Evolutionary conservation across 495 filamentous ascomycete genomes (phyloP).

Genomic region (Penicillium egyptiacum): DNA sequence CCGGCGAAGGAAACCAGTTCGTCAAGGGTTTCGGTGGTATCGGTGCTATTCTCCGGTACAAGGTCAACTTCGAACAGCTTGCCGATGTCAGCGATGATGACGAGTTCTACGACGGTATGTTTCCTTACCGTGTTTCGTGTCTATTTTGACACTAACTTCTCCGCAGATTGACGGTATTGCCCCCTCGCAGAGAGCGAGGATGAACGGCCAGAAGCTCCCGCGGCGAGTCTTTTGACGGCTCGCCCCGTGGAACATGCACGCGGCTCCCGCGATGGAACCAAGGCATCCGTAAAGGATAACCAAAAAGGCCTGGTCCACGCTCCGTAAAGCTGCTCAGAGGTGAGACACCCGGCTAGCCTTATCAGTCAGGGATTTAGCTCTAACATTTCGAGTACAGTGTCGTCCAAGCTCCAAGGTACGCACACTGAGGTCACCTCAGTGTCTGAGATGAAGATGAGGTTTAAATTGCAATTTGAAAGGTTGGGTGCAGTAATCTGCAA

Average conservation of each 20-base stretch:
- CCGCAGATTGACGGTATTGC: constrained; percentile 85
- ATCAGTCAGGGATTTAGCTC: not conserved
- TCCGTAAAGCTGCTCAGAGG: constrained; percentile 43
- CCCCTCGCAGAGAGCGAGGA: constrained; percentile 90
- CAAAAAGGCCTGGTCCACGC: constrained; percentile 34
- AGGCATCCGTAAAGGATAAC: constrained; percentile 35
- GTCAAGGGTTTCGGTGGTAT: constrained; percentile 99
- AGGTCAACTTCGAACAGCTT: constrained; percentile 99
- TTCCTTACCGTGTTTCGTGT: constrained; percentile 8
- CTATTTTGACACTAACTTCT: constrained; percentile 16
- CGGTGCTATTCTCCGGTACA: constrained; percentile 95
- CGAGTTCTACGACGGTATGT: constrained; percentile 92
- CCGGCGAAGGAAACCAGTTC: constrained; percentile 98
- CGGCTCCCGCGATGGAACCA: constrained; percentile 39
- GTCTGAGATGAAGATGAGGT: constrained; percentile 31
- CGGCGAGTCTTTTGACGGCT: constrained; percentile 61
- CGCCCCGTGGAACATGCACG: constrained; percentile 46
- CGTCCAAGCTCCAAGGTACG: constrained; percentile 48
- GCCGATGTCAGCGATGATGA: constrained; percentile 94
- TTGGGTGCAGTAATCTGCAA: constrained; percentile 35
- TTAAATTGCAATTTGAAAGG: constrained; percentile 37
- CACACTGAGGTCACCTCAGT: constrained; percentile 32
- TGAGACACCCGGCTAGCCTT: constrained; percentile 15
- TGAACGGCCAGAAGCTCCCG: constrained; percentile 69
- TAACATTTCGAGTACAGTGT: constrained; percentile 28